phyloP scores from a whole-genome alignment of 2,329 filamentous ascomycete genomes.

The Colletotrichum cordylinicola region DNA sequence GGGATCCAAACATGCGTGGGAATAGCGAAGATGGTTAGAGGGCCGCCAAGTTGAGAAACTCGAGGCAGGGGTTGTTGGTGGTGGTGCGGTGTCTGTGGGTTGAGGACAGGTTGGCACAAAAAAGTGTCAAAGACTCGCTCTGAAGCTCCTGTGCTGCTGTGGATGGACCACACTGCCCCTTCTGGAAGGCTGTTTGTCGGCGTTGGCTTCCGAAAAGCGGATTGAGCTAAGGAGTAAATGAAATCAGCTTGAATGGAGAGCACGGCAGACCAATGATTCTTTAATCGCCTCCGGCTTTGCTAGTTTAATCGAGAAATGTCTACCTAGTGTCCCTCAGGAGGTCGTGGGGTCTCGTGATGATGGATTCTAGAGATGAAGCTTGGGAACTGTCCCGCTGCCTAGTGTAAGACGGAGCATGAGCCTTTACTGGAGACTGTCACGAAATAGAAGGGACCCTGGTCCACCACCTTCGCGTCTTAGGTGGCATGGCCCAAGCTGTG shows the following conservation, averaged over 20 bases:
- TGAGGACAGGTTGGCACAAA: slow-evolving; percentile 34
- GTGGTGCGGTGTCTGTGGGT: slow-evolving; percentile 16
- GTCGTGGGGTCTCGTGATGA: not conserved
- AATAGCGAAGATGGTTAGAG: slow-evolving; percentile 9
- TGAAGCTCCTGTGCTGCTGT: not conserved
- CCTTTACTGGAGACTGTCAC: not conserved
- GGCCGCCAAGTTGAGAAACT: slow-evolving; percentile 15
- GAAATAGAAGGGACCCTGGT: slow-evolving; percentile 14
- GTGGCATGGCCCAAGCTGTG: slow-evolving; percentile 1
- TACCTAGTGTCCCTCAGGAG: not conserved
- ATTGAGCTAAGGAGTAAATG: not conserved
- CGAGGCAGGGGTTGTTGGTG: slow-evolving; percentile 14
- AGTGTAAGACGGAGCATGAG: not conserved
- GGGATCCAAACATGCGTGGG: slow-evolving; percentile 12
- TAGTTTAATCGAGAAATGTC: not conserved
- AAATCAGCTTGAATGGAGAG: not conserved
- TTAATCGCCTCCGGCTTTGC: not conserved
- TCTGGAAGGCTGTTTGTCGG: not conserved
- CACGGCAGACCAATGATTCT: not conserved
- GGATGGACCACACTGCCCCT: slow-evolving; percentile 1
- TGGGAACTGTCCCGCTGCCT: not conserved
- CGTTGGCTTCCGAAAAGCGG: not conserved
- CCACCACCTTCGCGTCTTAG: not conserved
- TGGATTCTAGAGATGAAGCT: not conserved
- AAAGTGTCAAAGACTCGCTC: not conserved